Base-by-base conservation (phyloP, 768 basidiomycete genomes). In the Russula sp. region DNA sequence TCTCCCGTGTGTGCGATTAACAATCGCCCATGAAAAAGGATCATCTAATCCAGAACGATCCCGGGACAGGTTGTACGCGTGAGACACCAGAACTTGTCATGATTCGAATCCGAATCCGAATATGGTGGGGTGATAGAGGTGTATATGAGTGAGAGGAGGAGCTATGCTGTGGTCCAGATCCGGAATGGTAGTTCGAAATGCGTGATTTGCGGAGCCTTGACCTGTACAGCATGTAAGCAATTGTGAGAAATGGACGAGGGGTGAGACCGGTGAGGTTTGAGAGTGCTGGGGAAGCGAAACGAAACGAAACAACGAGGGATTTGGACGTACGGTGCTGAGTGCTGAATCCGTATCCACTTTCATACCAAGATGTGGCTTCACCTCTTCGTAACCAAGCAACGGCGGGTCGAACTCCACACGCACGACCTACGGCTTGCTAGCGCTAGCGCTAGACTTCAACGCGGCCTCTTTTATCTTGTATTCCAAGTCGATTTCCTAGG, bases 281-380 rank as follows among this genome's bases (percentile, higher is more conserved):
- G 10, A 24, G 22, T 24, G 5, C 18, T 11, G 46, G 46, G n/a
- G 46, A 11, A 16, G 38, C 7, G 32, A 13, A 6, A 22, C 22
- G 38, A 28, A 42, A n/a, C n/a, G n/a, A n/a, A n/a, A n/a, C n/a
- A n/a, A n/a, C n/a, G n/a, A 2, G 34, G 34, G 34, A 7, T 46
- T 48, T 8, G 34, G 34, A 74, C 84, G 26, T 61, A 88, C 90
- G 88, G 89, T 90, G 28, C 91, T 90, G 20, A 93, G 80, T 1
- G 84, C 81, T 71, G 89, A 89, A 71, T 92, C 88, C 0, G n/a
- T n/a, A 28, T 89, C 79, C 0, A 85, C 84, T 71, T 90, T 92
- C 91, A 92, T 93, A 61, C 83, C 79, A 26, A 93, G 73, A 10
- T 91, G 83, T 3, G 89, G 89, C 71, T 91, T 92, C 28, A 93